Base-by-base conservation (phyloP, 179 eudicot genomes). In the Gypsophila paniculata region DNA sequence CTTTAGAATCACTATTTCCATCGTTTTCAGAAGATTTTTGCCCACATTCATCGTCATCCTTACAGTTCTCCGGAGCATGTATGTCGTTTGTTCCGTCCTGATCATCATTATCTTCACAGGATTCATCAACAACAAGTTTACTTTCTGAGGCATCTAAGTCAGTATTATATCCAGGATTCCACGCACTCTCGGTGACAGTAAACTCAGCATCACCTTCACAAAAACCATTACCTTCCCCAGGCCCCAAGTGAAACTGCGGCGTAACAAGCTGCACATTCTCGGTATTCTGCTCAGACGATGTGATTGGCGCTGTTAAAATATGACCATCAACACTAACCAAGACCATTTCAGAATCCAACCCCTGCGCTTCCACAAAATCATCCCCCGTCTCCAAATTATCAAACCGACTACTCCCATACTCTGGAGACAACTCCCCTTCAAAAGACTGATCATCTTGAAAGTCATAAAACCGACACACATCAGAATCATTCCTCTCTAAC, bases 261-360 rank as follows among this genome's bases (percentile, higher is more conserved):
- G 92, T 86, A 77, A 72, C 86, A 65, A 86, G 67, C 55, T 86
- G 84, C 79, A 86, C 67, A 75, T 76, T 74, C 62, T 87, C 97
- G 8, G 79, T 68, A 39, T 83, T 74, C 65, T 76, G 82, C 79
- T 86, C 97, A 23, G 81, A 75, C 38, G 96, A 81, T 42, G 82
- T 80, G 76, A 94, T 87, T 38, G 97, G 99, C 46, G 97, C 99
- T 39, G 90, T 90, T 68, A 94, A 85, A 75, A 94, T 85, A 72
- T 88, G 96, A 69, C 99, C 99, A 84, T 94, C 99, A 22, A 91
- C 83, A 76, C 99, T 94, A 38, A 94, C 96, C 87, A 92, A 86
- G 77, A 94, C 91, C 81, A 94, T 90, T 82, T 88, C 97, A 26
- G 99, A 85, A 73, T 74, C 88, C 32, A 77, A 78, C 36, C 79